Conservation (phyloP, 208 protist species). For the Crithidia brevicula region DNA sequence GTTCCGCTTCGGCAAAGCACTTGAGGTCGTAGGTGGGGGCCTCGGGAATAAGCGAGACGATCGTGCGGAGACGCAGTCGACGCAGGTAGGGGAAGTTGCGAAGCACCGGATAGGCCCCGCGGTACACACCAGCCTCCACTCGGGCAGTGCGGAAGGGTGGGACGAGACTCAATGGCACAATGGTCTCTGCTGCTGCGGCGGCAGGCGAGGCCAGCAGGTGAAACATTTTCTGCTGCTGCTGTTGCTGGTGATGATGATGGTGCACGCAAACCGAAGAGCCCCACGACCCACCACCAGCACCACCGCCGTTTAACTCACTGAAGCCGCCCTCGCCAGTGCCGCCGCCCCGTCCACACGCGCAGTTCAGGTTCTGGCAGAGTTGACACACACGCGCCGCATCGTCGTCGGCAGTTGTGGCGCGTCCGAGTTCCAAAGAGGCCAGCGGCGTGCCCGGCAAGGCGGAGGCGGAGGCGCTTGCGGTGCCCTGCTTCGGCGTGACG, state of each 20-base stretch:
- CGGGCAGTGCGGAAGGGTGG: slow-evolving; percentile 75
- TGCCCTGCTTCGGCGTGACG: neutral
- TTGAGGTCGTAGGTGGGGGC: slow-evolving; percentile 81
- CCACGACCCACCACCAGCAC: neutral
- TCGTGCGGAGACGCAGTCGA: slow-evolving; percentile 55
- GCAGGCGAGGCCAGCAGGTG: neutral
- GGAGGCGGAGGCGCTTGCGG: neutral
- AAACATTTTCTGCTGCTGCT: slow-evolving; percentile 11
- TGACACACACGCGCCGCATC: slow-evolving; percentile 2
- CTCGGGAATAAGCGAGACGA: slow-evolving; percentile 83
- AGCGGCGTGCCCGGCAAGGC: neutral
- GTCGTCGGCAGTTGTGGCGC: neutral
- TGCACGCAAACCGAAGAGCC: neutral
- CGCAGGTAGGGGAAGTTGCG: slow-evolving; percentile 82
- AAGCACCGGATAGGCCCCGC: slow-evolving; percentile 85
- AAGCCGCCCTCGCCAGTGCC: slow-evolving; percentile 10
- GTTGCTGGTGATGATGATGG: neutral
- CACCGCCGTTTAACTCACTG: neutral
- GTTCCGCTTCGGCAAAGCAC: slow-evolving; percentile 57
- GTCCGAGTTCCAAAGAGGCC: neutral
- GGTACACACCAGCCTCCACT: slow-evolving; percentile 84
- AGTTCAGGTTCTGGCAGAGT: neutral
- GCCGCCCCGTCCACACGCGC: neutral
- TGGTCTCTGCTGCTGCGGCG: slow-evolving; percentile 5
- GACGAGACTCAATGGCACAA: slow-evolving; percentile 56